phyloP scores from a whole-genome alignment of 306 rosid species.

The Vigna unguiculata region DNA sequence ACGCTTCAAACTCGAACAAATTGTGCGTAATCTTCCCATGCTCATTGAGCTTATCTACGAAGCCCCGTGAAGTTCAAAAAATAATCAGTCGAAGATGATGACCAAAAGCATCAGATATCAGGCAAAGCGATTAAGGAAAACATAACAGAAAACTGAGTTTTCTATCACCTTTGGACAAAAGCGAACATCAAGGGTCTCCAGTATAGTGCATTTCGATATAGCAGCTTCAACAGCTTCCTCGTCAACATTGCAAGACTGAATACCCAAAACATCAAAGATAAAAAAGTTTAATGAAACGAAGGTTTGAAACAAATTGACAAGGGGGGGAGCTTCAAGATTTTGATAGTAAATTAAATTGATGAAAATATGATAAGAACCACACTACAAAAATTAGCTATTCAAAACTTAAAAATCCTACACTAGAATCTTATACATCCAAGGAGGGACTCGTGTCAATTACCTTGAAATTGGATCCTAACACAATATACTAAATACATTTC shows the following conservation, averaged over 20 bases:
- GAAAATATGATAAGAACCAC: neutral
- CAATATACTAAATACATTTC: neutral
- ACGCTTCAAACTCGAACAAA: constrained; percentile 84
- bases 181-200: constrained; percentile 89
- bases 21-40: constrained; percentile 69
- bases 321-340: neutral
- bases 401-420: neutral
- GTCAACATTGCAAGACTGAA: constrained; percentile 82
- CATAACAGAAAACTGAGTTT: constrained; percentile 7
- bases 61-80: constrained; percentile 10
- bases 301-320: neutral
- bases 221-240: constrained; percentile 82
- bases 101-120: neutral
- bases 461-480: neutral
- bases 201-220: constrained; percentile 70
- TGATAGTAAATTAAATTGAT: neutral
- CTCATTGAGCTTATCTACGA: constrained; percentile 62
- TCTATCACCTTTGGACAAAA: constrained; percentile 77
- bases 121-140: neutral
- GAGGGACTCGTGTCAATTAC: neutral
- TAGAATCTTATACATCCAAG: neutral
- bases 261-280: constrained; percentile 22
- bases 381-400: neutral
- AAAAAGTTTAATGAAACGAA: neutral
- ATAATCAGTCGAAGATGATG: neutral